Conservation (phyloP, 345 rosid genomes). For the Lepidium aucheri region DNA sequence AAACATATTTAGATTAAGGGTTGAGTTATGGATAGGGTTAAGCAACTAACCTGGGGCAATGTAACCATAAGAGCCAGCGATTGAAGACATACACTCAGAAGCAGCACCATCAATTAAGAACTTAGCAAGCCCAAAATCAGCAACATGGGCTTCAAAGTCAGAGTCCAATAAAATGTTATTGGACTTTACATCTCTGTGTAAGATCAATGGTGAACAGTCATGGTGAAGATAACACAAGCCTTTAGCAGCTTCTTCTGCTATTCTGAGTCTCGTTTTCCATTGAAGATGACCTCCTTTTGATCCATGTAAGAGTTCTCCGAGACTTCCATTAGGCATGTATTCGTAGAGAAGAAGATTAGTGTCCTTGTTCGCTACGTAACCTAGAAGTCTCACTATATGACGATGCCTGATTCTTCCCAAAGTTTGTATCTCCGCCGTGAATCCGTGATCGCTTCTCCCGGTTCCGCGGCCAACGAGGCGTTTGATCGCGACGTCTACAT, state of each 20-base stretch:
- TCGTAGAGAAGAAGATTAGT: slow-evolving; percentile 71
- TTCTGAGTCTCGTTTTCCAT: slow-evolving; percentile 63
- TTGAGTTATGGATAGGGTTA: too few species aligned
- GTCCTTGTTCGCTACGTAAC: slow-evolving; percentile 78
- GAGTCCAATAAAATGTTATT: slow-evolving; percentile 80
- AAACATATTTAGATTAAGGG: background rate
- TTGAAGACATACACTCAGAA: slow-evolving; percentile 83
- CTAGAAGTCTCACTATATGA: slow-evolving; percentile 71
- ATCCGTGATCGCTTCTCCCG: slow-evolving; percentile 67
- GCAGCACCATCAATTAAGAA: slow-evolving; percentile 71
- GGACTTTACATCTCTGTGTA: slow-evolving; percentile 91
- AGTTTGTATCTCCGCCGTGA: slow-evolving; percentile 90
- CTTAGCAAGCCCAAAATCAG: slow-evolving; percentile 95
- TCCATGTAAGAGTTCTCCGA: slow-evolving; percentile 81
- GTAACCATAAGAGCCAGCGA: slow-evolving; percentile 94
- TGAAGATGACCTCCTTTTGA: slow-evolving; percentile 80
- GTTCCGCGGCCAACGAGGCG: slow-evolving; percentile 59
- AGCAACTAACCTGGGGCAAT: slow-evolving; percentile 70
- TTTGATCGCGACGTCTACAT: slow-evolving; percentile 70
- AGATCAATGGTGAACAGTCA: slow-evolving; percentile 83
- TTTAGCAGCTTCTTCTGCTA: slow-evolving; percentile 74
- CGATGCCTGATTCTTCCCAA: slow-evolving; percentile 80
- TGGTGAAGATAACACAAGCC: slow-evolving; percentile 92
- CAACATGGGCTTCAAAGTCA: slow-evolving; percentile 79
- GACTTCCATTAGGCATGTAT: slow-evolving; percentile 89